These are phyloP conservation scores for Pestalotiopsis sp. DNA, from an alignment of 2,329 filamentous ascomycete species.

Conservation along the genomic window DNA sequence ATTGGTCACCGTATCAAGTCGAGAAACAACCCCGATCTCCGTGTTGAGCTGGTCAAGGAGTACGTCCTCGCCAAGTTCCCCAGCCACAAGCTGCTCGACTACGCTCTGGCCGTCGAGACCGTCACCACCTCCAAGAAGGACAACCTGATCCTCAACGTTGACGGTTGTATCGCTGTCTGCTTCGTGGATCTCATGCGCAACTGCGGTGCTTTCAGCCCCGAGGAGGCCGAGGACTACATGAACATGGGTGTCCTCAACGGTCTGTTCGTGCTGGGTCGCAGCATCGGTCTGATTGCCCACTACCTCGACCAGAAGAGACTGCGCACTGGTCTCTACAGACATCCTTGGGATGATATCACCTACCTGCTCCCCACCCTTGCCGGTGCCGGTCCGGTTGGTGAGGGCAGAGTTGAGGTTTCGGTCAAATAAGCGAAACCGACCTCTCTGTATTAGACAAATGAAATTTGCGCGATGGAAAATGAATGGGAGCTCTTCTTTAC, in stretches of 20 bases:
- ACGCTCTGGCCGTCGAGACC: constrained; percentile 94
- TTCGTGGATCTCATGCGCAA: constrained; percentile 97
- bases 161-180: constrained; percentile 97
- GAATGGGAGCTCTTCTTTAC: constrained; percentile 12
- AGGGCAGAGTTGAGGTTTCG: constrained; percentile 85
- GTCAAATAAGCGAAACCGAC: constrained; percentile 56
- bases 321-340: constrained; percentile 96
- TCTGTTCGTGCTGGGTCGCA: constrained; percentile 95
- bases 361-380: constrained; percentile 85
- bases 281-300: constrained; percentile 98
- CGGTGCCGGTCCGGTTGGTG: constrained; percentile 71
- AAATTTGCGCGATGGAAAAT: constrained; percentile 20
- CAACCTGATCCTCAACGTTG: constrained; percentile 99
- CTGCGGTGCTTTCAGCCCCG: constrained; percentile 92
- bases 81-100: constrained; percentile 96
- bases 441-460: constrained; percentile 10
- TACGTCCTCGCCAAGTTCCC: constrained; percentile 98
- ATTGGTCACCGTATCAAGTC: constrained; percentile 99
- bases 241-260: constrained; percentile 99
- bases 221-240: constrained; percentile 99
- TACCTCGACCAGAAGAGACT: constrained; percentile 99
- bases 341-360: constrained; percentile 98
- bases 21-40: constrained; percentile 98
- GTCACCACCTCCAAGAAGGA: constrained; percentile 99
- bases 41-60: constrained; percentile 99